Conservation (phyloP, 179 eudicot species). For the Vitellaria paradoxa region DNA sequence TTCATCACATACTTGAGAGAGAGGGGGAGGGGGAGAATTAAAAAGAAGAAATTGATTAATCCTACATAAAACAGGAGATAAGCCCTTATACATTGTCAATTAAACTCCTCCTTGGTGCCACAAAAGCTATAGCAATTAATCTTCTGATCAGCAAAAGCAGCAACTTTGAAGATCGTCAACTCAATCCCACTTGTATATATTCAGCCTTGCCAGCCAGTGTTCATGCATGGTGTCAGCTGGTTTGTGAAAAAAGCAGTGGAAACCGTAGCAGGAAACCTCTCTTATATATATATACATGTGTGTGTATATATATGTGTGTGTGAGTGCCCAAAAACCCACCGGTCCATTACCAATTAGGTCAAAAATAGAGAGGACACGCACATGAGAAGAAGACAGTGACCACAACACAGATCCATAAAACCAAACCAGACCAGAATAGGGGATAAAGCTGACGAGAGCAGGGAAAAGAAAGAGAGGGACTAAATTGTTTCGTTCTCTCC, state of each 20-base stretch:
- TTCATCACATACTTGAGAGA: background rate
- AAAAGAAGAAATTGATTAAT: background rate
- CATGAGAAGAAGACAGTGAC: background rate
- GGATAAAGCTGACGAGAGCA: background rate
- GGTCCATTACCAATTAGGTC: conserved; percentile 12
- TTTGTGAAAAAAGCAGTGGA: conserved; percentile 6
- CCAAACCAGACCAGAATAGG: background rate
- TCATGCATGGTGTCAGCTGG: background rate
- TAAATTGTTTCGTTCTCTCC: background rate
- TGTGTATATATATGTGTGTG: too few relatives aligned
- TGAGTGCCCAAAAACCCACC: conserved; percentile 22
- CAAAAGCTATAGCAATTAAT: background rate
- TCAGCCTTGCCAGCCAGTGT: background rate
- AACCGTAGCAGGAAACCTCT: conserved; percentile 12
- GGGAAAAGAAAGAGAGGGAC: background rate
- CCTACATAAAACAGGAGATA: background rate
- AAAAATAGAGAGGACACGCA: conserved; percentile 13
- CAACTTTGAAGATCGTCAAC: background rate
- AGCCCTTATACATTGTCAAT: background rate
- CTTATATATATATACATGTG: too few relatives aligned
- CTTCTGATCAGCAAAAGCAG: background rate
- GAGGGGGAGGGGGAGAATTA: background rate
- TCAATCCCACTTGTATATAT: background rate
- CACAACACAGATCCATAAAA: background rate
- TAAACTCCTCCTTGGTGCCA: background rate